Evolutionary conservation across 768 basidiomycete genomes (phyloP).

Genomic region (Trametes villosa): DNA sequence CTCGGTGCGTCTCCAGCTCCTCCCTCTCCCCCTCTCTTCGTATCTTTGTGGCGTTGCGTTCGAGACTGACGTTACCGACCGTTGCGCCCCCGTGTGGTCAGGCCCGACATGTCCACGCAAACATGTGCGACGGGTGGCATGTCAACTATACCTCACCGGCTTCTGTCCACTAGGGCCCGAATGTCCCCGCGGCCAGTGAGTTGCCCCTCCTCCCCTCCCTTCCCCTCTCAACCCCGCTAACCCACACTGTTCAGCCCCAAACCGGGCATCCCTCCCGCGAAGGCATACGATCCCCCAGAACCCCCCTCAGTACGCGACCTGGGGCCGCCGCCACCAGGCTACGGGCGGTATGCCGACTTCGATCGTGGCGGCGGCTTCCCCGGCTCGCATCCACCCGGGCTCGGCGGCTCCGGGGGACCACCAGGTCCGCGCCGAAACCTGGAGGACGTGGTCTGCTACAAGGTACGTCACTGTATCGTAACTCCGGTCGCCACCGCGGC

Average conservation of each 20-base stretch:
- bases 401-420: slow-evolving; percentile 39
- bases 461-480: slow-evolving; percentile 54
- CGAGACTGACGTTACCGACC: neutral
- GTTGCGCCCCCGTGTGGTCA: slow-evolving; percentile 2
- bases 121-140: slow-evolving; percentile 89
- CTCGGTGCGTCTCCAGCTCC: slow-evolving; percentile 63
- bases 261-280: slow-evolving; percentile 66
- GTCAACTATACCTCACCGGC: slow-evolving; percentile 89
- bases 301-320: slow-evolving; percentile 78
- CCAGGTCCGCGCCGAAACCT: slow-evolving; percentile 65
- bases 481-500: slow-evolving; percentile 5
- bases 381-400: slow-evolving; percentile 30
- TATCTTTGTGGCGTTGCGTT: neutral
- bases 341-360: slow-evolving; percentile 81
- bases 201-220: slow-evolving; percentile 27
- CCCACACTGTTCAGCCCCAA: slow-evolving; percentile 63
- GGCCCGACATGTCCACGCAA: slow-evolving; percentile 90
- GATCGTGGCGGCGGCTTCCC: slow-evolving; percentile 51
- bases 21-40: neutral
- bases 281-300: slow-evolving; percentile 77
- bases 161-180: slow-evolving; percentile 92
- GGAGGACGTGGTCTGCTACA: slow-evolving; percentile 87
- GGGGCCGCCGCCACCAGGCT: slow-evolving; percentile 91
- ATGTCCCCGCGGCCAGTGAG: slow-evolving; percentile 89
- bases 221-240: slow-evolving; percentile 10